Conservation (phyloP, 2,329 filamentous ascomycete genomes). For the Sporothrix euskadiensis region DNA sequence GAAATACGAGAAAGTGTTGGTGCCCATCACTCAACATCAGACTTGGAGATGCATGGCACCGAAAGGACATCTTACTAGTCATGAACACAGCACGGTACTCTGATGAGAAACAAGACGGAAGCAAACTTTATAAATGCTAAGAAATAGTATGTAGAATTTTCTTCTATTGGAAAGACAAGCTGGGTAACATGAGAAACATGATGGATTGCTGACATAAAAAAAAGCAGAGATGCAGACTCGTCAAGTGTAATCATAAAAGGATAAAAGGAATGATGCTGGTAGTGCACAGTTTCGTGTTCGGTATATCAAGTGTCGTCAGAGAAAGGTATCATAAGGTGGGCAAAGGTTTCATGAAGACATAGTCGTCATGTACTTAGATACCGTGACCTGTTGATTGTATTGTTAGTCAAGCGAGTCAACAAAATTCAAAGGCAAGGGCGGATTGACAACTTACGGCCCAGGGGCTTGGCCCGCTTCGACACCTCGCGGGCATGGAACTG, state of each 20-base stretch:
- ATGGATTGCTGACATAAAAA: background rate
- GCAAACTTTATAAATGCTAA: no score
- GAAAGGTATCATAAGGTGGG: background rate
- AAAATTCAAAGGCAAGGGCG: background rate
- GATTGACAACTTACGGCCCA: slow-evolving; percentile 55
- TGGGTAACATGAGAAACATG: no score
- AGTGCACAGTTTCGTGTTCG: background rate
- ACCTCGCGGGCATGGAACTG: slow-evolving; percentile 64
- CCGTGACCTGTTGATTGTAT: background rate
- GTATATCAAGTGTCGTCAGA: background rate
- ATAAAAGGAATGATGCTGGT: background rate
- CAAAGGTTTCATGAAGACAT: background rate
- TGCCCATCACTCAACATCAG: no score
- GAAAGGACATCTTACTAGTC: no score
- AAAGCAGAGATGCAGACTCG: background rate
- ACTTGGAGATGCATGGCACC: no score
- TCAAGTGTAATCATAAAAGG: background rate
- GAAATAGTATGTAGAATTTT: no score
- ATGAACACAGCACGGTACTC: no score
- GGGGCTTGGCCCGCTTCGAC: slow-evolving; percentile 67
- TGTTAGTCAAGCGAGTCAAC: background rate
- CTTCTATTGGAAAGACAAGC: no score
- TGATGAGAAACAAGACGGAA: no score
- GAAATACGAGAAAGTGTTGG: no score
- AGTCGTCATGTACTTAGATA: background rate